phyloP scores from a whole-genome alignment of 768 basidiomycete genomes.

The Termitomyces sp. region DNA sequence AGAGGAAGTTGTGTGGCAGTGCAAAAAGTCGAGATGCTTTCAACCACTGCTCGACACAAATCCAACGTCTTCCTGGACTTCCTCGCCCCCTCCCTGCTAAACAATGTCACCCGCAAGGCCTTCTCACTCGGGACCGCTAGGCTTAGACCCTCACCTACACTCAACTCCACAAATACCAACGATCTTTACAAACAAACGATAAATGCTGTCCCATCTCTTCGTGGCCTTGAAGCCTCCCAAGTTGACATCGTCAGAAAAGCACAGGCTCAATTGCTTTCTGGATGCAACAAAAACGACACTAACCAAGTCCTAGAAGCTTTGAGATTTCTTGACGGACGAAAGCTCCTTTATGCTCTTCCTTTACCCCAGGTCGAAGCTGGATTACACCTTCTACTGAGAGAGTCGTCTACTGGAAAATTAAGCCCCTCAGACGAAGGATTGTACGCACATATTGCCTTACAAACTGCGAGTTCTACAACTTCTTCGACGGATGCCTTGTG shows the following conservation, averaged over 20 bases:
- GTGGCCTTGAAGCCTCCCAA: constrained; percentile 14
- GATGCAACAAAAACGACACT: constrained; percentile 32
- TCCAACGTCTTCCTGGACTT: constrained; percentile 37
- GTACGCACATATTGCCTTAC: constrained; percentile 47
- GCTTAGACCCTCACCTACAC: not conserved
- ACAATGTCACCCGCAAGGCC: constrained; percentile 13
- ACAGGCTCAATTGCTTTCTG: constrained; percentile 34
- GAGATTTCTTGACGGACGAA: constrained; percentile 41
- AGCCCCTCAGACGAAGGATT: constrained; percentile 23
- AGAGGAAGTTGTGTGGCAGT: constrained; percentile 3
- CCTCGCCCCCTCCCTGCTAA: constrained; percentile 33
- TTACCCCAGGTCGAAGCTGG: constrained; percentile 34
- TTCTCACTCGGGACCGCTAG: not conserved
- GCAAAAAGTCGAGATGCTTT: constrained; percentile 5
- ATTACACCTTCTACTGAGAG: constrained; percentile 31
- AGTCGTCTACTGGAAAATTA: constrained; percentile 21
- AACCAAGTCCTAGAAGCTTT: constrained; percentile 26
- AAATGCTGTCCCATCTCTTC: constrained; percentile 6
- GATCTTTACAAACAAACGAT: constrained; percentile 11
- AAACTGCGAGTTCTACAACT: constrained; percentile 33
- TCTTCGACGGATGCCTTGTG: constrained; percentile 45
- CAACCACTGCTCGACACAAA: constrained; percentile 19
- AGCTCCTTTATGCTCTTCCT: constrained; percentile 45
- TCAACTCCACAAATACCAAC: constrained; percentile 3
- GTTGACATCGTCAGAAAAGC: constrained; percentile 25